Conservation (phyloP, 768 basidiomycete genomes). For the Rhizopogon roseolus region DNA sequence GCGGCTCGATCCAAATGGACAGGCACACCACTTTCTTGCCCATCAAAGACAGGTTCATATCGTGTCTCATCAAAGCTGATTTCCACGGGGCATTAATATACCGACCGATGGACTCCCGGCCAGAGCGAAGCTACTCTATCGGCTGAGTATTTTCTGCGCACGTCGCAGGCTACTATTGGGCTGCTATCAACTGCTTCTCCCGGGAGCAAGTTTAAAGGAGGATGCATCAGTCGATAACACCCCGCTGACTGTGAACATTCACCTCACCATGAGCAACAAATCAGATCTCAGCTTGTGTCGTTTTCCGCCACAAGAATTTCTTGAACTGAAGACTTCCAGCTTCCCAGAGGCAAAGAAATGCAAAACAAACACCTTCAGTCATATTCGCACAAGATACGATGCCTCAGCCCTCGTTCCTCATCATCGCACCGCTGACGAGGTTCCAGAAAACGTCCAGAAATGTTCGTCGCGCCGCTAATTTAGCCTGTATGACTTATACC, state of each 20-base stretch:
- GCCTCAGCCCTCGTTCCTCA: slow-evolving; percentile 71
- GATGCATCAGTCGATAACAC: no score
- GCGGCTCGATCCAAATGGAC: no score
- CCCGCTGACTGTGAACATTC: background rate
- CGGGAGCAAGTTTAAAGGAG: background rate
- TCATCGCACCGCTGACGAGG: slow-evolving; percentile 58
- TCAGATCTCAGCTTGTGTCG: slow-evolving; percentile 37
- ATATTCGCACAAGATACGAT: slow-evolving; percentile 46
- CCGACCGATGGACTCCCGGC: no score
- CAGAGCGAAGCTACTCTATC: no score
- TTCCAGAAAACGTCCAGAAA: slow-evolving; percentile 77
- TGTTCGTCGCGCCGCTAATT: slow-evolving; percentile 45
- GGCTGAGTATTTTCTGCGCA: no score
- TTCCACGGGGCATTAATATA: no score
- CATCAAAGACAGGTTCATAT: no score
- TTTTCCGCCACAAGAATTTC: slow-evolving; percentile 37
- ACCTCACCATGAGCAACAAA: slow-evolving; percentile 33
- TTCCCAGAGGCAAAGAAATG: slow-evolving; percentile 13
- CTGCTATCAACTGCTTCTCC: background rate
- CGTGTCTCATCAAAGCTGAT: no score
- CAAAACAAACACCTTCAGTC: slow-evolving; percentile 20
- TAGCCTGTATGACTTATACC: background rate
- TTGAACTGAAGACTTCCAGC: slow-evolving; percentile 7
- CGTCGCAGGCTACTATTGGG: no score
- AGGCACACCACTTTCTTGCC: no score